Conservation (phyloP, 139 green algal species). For the Chlamydomonas sp. region DNA sequence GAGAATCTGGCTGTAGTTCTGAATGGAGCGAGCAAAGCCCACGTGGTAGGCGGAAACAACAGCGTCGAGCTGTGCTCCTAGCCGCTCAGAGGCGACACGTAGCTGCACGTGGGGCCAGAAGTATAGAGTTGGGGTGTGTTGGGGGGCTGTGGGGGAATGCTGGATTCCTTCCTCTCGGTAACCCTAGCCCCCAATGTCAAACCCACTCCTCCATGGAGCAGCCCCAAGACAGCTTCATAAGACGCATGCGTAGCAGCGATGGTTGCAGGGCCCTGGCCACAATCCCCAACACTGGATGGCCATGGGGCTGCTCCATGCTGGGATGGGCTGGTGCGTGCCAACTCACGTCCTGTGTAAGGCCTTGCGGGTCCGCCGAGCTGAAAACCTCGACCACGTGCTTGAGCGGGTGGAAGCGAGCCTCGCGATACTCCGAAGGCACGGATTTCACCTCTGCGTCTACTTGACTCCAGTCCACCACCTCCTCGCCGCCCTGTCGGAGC, state of each 20-base stretch:
- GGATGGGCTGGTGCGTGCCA: neutral
- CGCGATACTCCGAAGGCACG: conserved; percentile 60
- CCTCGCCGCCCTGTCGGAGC: neutral
- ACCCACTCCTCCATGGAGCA: neutral
- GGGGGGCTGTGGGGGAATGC: neutral
- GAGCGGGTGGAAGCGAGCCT: conserved; percentile 80
- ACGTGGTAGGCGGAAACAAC: conserved; percentile 62
- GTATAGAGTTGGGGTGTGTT: neutral
- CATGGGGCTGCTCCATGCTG: neutral
- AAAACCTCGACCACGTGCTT: conserved; percentile 83
- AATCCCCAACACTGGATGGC: neutral
- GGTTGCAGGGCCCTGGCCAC: neutral
- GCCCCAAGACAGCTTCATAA: no score
- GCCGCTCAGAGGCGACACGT: neutral
- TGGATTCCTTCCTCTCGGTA: neutral
- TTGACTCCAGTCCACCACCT: conserved; percentile 66
- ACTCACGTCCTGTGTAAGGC: conserved; percentile 64
- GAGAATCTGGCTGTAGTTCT: conserved; percentile 90
- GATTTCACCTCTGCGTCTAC: conserved; percentile 68
- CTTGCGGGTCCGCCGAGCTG: conserved; percentile 64
- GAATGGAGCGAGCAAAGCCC: conserved; percentile 87
- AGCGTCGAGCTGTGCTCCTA: neutral
- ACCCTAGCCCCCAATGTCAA: neutral
- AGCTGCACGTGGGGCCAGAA: neutral
- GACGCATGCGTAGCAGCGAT: neutral